Evolutionary conservation across 805 yeast genomes (phyloP).

Genomic region (Candida mattraensis): DNA sequence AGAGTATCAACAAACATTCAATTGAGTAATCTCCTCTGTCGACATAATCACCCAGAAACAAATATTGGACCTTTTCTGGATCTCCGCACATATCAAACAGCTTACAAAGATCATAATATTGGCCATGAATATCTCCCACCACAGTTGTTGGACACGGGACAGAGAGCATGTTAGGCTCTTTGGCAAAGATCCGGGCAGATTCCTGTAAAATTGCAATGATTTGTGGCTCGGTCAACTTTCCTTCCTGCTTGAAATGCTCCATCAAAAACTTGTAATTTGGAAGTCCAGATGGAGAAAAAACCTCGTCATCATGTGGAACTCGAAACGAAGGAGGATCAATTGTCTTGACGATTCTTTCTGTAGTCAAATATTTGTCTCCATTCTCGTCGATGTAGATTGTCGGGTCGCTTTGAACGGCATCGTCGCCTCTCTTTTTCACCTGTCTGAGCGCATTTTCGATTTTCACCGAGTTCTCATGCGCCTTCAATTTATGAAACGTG

Average conservation of each 20-base stretch:
- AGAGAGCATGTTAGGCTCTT: constrained; percentile 75
- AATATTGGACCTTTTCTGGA: constrained; percentile 70
- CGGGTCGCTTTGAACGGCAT: constrained; percentile 30
- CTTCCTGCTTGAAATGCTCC: constrained; percentile 77
- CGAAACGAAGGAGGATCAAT: constrained; percentile 67
- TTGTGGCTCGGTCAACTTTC: constrained; percentile 72
- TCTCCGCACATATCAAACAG: constrained; percentile 91
- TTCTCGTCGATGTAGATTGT: constrained; percentile 53
- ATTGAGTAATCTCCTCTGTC: constrained; percentile 93
- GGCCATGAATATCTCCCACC: constrained; percentile 98
- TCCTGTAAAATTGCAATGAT: constrained; percentile 59
- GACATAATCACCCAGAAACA: constrained; percentile 92
- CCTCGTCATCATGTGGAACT: constrained; percentile 65
- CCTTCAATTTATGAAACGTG: constrained; percentile 17
- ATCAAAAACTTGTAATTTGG: constrained; percentile 75
- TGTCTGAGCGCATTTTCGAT: constrained; percentile 67
- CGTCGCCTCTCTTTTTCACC: constrained; percentile 44
- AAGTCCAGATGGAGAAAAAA: constrained; percentile 58
- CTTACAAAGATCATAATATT: constrained; percentile 85
- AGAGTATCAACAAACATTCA: constrained; percentile 76
- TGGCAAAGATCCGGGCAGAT: constrained; percentile 60
- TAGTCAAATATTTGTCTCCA: constrained; percentile 56
- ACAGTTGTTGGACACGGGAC: constrained; percentile 93
- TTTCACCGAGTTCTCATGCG: constrained; percentile 49
- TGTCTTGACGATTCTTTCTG: constrained; percentile 50